These are phyloP conservation scores for Leccinum variicolor DNA, from an alignment of 768 basidiomycete species.

Conservation along the genomic window DNA sequence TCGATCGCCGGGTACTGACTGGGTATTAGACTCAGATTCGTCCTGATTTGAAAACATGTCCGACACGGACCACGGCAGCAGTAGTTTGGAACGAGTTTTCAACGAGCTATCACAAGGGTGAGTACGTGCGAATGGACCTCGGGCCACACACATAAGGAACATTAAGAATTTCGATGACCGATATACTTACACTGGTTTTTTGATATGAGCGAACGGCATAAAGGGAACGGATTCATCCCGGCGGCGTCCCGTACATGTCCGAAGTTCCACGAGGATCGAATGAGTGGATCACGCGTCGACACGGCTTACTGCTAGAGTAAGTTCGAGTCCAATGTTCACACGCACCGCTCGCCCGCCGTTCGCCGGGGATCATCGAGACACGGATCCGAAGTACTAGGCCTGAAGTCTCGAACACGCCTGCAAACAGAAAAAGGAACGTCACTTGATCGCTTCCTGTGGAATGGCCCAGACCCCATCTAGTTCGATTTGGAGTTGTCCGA, in stretches of 20 bases:
- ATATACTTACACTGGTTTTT: neutral
- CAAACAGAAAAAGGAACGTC: slow-evolving; percentile 4
- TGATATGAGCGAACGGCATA: neutral
- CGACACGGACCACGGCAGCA: neutral
- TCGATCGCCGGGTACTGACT: neutral
- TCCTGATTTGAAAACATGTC: neutral
- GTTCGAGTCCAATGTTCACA: neutral
- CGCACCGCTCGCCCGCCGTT: neutral
- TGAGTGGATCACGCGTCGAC: too few relatives aligned
- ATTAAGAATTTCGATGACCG: neutral
- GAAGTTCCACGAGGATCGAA: neutral
- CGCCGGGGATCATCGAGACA: neutral
- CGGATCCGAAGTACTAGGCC: neutral
- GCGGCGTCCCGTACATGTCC: neutral
- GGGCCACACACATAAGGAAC: neutral
- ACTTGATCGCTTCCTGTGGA: slow-evolving; percentile 6
- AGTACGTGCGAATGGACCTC: neutral
- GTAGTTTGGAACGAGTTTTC: neutral
- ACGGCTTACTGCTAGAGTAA: neutral
- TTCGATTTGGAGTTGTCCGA: neutral
- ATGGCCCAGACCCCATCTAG: neutral
- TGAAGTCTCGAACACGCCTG: neutral
- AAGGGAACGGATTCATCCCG: neutral
- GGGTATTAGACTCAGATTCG: neutral
- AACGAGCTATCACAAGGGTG: neutral